Evolutionary conservation across 441 rosid genomes (phyloP), one percentile per base, ranked within the genome.

Genomic region (Manihot esculenta): DNA sequence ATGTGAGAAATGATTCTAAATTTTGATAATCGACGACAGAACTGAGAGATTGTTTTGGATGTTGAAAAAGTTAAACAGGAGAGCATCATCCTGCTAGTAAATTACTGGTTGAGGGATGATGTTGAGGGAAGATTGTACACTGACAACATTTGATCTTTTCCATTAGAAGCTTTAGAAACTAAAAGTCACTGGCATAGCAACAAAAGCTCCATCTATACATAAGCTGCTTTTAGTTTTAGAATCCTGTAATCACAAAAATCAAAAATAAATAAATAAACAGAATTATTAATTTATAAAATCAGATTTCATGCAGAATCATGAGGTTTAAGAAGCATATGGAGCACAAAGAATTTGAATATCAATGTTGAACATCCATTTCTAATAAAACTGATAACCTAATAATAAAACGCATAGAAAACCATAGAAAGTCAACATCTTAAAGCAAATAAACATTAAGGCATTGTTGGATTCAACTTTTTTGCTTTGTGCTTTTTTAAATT

Each of bases 1-100:
- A 41, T 60, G 60, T 7, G 59, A 70, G 81, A 76, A 70, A 79
- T 77, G 50, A 73, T 53, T 74, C 80, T 74, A 30, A 82, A 56
- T 33, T 71, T 82, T 15, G 77, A 64, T 47, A 69, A 72, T 14
- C 62, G 24, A 63, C 11, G 70, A 48, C 67, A 70, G 33, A 76
- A 53, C 2, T 65, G 69, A 51, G 72, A 73, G 57, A 76, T 13
- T 49, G 50, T 70, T 65, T 64, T 72, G 67, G 69, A 68, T 50
- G 71, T 69, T 44, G 83, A 57, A 66, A 74, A 74, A 74, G 72
- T 8, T 54, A 77, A 64, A 74, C 70, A 74, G 47, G 67, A 69
- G 68, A 64, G 77, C 77, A 78, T 71, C 61, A 42, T 64, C 49
- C 14, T 48, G 26, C 20, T 20, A 33, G 38, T 38, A 15, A 66